Conservation (phyloP, 1,284 basidiomycete species). For the Melampsora americana region DNA sequence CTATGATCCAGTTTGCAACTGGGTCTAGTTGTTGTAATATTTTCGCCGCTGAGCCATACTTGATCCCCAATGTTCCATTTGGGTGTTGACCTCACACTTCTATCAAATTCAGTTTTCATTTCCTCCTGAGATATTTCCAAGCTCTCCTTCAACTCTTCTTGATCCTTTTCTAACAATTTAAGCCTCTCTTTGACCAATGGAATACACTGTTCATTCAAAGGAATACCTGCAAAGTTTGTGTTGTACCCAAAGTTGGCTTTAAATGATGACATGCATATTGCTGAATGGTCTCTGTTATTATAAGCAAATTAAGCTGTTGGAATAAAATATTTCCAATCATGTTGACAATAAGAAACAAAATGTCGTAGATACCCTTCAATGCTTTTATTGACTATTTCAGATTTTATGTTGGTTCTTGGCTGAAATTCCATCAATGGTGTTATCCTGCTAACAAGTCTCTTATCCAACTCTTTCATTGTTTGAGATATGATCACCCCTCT, state of each 20-base stretch:
- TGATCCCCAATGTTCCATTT: neutral
- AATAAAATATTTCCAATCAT: constrained; percentile 44
- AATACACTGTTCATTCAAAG: too few species aligned
- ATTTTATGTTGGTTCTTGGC: constrained; percentile 41
- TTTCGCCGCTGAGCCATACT: too few species aligned
- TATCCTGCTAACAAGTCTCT: too few species aligned
- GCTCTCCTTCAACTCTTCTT: neutral
- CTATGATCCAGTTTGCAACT: too few species aligned
- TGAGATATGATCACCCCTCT: too few species aligned
- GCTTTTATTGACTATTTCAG: neutral
- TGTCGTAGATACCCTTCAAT: constrained; percentile 47
- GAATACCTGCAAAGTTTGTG: too few species aligned
- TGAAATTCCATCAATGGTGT: constrained; percentile 6
- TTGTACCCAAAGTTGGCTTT: too few species aligned
- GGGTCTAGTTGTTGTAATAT: too few species aligned
- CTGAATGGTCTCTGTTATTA: constrained; percentile 56
- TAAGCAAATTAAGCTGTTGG: constrained; percentile 54
- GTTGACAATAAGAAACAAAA: constrained; percentile 44
- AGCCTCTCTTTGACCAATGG: neutral
- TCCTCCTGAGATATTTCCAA: too few species aligned
- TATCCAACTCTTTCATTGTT: too few species aligned
- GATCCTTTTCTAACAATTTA: neutral
- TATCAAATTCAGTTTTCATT: neutral
- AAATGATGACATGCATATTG: constrained; percentile 48
- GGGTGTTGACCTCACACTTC: neutral